phyloP scores from a whole-genome alignment of 257 asterid species.

The Ajuga chamaepitys region DNA sequence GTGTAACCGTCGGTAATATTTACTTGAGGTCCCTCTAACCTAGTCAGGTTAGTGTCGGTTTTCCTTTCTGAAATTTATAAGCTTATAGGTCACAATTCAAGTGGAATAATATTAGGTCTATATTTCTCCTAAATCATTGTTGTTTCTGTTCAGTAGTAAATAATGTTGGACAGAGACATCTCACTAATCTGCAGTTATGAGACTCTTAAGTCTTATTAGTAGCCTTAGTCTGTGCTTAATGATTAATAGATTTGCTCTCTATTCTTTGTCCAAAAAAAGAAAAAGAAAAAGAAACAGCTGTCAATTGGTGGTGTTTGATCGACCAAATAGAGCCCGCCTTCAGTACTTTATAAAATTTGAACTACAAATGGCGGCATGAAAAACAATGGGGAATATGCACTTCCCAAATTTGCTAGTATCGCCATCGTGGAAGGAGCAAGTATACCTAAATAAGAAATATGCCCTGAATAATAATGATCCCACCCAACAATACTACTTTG shows the following conservation, averaged over 20 bases:
- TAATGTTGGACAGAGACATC: neutral
- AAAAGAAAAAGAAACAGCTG: too few species aligned
- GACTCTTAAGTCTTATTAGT: neutral
- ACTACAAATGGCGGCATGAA: neutral
- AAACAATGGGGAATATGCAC: neutral
- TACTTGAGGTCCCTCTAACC: neutral
- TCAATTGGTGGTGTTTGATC: neutral
- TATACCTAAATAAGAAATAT: neutral
- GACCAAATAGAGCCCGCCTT: neutral
- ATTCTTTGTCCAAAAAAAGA: too few species aligned
- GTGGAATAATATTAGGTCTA: neutral
- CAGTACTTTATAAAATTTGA: neutral
- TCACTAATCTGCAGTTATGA: neutral
- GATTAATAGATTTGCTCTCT: neutral
- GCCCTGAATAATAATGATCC: neutral
- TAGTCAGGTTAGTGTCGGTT: neutral
- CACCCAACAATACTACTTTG: neutral
- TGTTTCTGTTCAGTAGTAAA: neutral
- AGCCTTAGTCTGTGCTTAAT: neutral
- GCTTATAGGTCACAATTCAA: neutral
- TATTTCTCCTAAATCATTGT: neutral
- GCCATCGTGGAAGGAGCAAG: neutral
- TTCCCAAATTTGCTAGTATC: neutral
- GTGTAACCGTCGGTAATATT: neutral
- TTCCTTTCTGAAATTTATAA: neutral